Evolutionary conservation across 2,329 filamentous ascomycete species (phyloP).

Genomic region (Cladosporium sp.): DNA sequence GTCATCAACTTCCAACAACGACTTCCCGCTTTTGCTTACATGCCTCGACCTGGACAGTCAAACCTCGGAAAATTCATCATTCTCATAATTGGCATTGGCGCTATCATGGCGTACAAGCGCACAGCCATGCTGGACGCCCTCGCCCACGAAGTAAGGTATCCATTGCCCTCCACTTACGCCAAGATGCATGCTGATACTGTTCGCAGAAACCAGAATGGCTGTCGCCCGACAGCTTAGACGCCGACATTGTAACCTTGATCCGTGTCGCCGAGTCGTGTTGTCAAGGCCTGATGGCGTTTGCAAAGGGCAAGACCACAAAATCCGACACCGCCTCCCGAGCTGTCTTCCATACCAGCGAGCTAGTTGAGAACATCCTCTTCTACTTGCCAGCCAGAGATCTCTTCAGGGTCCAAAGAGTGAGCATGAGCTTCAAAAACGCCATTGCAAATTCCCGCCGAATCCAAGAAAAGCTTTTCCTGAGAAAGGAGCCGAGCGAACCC

Average conservation of each 20-base stretch:
- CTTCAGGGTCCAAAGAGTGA: background rate
- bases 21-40: too few relatives aligned
- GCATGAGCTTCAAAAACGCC: background rate
- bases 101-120: background rate
- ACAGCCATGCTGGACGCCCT: background rate
- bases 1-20: too few relatives aligned
- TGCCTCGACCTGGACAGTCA: too few relatives aligned
- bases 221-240: background rate
- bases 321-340: background rate
- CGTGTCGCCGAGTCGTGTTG: too few relatives aligned
- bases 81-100: background rate
- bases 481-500: background rate
- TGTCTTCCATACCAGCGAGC: conserved; percentile 10
- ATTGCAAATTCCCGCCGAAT: background rate
- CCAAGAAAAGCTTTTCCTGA: background rate
- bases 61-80: too few relatives aligned
- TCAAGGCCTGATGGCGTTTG: too few relatives aligned
- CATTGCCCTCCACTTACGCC: background rate
- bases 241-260: too few relatives aligned
- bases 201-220: background rate
- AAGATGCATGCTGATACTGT: background rate
- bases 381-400: background rate
- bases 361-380: conserved; percentile 9
- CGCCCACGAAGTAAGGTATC: background rate
- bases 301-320: too few relatives aligned